Conservation (phyloP, 2,329 filamentous ascomycete genomes). For the Trichophyton simii region DNA sequence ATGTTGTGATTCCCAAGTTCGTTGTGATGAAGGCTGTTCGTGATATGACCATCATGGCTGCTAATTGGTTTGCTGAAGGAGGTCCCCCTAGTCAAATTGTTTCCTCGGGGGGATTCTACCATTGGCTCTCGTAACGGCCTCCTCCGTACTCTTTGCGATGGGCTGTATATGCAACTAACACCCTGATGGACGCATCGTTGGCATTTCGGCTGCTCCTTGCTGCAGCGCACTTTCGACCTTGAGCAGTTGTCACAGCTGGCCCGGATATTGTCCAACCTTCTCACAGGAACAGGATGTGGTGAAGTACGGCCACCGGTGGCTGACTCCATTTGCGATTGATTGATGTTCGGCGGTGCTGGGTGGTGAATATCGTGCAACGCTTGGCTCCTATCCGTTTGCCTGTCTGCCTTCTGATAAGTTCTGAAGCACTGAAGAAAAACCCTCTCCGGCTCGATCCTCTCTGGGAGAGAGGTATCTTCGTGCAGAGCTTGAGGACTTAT, state of each 20-base stretch:
- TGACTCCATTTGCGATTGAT: not conserved
- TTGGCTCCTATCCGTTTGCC: not conserved
- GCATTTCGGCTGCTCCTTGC: not conserved
- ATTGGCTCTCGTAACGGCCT: not conserved
- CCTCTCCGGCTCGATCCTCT: not conserved
- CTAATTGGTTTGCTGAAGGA: not conserved
- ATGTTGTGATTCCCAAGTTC: not conserved
- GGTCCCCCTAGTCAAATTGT: not conserved
- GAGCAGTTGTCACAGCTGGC: not conserved
- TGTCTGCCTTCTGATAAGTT: not conserved
- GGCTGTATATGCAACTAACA: not conserved
- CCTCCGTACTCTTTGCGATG: not conserved
- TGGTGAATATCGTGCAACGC: not conserved
- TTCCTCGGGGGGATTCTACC: not conserved
- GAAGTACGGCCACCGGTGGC: not conserved
- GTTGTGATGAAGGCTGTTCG: not conserved
- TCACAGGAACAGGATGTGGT: not conserved
- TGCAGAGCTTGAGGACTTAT: not conserved
- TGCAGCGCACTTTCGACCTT: not conserved
- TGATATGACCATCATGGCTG: not conserved
- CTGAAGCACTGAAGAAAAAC: not conserved
- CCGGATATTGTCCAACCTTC: not conserved
- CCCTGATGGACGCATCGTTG: not conserved
- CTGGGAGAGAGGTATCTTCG: not conserved
- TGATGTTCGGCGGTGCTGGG: not conserved